A percentile compares a stretch with the other conserved stretches of the same genome.
These are phyloP conservation scores for Colletotrichum lindemuthianum DNA, from an alignment of 2,329 filamentous ascomycete genomes.

Conservation along the genomic window DNA sequence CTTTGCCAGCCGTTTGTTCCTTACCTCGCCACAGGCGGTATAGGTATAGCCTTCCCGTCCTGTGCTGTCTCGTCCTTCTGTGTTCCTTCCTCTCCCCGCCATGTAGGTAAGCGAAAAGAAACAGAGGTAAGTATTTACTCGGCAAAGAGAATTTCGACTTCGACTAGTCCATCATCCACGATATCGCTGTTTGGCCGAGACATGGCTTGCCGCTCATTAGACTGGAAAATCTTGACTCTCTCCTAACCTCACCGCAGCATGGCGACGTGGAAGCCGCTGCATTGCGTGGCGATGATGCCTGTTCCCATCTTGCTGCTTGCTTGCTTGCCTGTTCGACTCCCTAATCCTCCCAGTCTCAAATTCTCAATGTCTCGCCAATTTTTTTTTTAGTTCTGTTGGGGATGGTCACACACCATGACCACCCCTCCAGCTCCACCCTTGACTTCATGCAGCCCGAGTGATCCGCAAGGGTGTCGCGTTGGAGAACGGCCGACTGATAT, in stretches of 20 bases:
- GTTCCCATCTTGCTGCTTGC: background rate
- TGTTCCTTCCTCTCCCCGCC: slow-evolving; percentile 18
- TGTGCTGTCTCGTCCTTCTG: too few species aligned
- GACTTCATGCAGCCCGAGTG: slow-evolving; percentile 35
- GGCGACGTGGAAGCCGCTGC: background rate
- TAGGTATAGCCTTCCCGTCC: too few species aligned
- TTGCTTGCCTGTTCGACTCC: background rate
- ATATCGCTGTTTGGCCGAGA: too few species aligned
- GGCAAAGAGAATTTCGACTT: too few species aligned
- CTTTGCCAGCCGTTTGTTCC: too few species aligned
- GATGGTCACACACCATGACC: slow-evolving; percentile 41
- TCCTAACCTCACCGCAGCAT: background rate
- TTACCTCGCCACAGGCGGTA: too few species aligned
- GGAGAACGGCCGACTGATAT: slow-evolving; percentile 37
- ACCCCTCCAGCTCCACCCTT: slow-evolving; percentile 34
- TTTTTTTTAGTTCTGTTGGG: slow-evolving; percentile 55
- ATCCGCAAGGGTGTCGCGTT: slow-evolving; percentile 35
- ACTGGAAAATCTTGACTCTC: too few species aligned
- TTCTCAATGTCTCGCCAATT: slow-evolving; percentile 36
- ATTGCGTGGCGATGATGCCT: slow-evolving; percentile 11
- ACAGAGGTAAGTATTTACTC: background rate
- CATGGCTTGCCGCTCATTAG: too few species aligned
- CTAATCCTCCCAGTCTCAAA: slow-evolving; percentile 28
- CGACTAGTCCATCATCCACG: too few species aligned
- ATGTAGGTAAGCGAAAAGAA: background rate